These are phyloP conservation scores for Candida broadrunensis DNA, from an alignment of 805 yeast species.

Conservation along the genomic window DNA sequence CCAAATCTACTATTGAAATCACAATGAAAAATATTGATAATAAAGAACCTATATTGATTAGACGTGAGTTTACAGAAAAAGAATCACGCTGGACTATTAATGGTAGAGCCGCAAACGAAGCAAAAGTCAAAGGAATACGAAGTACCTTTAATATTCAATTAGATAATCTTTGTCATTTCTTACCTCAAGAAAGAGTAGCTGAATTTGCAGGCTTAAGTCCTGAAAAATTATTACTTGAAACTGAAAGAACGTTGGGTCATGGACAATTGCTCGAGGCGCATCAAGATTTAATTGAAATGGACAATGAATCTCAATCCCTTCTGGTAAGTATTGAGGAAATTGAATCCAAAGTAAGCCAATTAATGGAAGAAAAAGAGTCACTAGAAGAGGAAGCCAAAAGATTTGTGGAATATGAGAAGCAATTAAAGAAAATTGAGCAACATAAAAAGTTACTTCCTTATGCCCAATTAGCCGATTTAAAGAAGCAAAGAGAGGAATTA, in stretches of 20 bases:
- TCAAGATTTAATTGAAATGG: constrained; percentile 50
- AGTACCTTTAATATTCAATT: constrained; percentile 69
- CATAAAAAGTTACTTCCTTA: constrained; percentile 41
- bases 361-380: constrained; percentile 34
- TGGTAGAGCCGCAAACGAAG: constrained; percentile 37
- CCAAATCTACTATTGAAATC: constrained; percentile 46
- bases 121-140: constrained; percentile 43
- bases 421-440: constrained; percentile 34
- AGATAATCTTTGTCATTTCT: constrained; percentile 87
- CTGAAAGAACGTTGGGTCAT: constrained; percentile 75
- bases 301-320: constrained; percentile 32
- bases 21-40: constrained; percentile 41
- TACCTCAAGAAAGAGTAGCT: constrained; percentile 94
- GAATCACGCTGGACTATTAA: constrained; percentile 56
- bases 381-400: constrained; percentile 46
- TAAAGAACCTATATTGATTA: constrained; percentile 34
- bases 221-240: constrained; percentile 68
- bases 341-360: constrained; percentile 24
- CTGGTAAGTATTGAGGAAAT: constrained; percentile 23
- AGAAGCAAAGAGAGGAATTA: constrained; percentile 25
- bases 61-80: constrained; percentile 43
- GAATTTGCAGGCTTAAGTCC: constrained; percentile 83
- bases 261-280: constrained; percentile 58
- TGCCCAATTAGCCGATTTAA: constrained; percentile 38
- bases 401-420: constrained; percentile 44